Evolutionary conservation across 1,284 basidiomycete genomes (phyloP), one percentile per base, ranked within the genome.

Genomic region (Cutaneotrichosporon mucoides): DNA sequence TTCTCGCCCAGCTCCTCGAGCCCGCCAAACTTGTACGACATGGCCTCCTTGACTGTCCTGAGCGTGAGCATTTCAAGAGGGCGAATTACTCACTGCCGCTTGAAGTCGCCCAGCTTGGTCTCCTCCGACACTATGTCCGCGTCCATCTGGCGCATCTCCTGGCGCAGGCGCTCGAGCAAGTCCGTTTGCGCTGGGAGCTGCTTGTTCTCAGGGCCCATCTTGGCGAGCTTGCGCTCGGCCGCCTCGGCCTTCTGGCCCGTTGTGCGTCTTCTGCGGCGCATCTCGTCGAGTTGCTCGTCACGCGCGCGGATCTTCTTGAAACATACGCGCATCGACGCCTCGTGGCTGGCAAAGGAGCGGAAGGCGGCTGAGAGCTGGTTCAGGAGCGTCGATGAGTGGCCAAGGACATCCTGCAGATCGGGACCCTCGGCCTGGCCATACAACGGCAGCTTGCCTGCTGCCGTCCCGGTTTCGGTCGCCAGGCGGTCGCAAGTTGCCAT

Each of bases 171-270:
- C 69, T 88, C 87, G 59, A 97, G 80, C 4, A 83, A 76, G 34
- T 92, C 88, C 0, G 87, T 89, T 78, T 96, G 92, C 61, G 81
- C 73, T 15, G 81, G 79, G 40, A 93, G 79, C 68, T 90, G 88
- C 82, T 96, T 97, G 80, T 96, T 87, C 78, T 92, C 92, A 0
- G 89, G 84, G 55, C 84, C 85, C 92, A 96, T 96, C 80, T 89
- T 95, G 73, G 84, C 84, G 34, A 97, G 82, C 76, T 93, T 95
- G 81, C 84, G 88, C 72, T 96, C 92, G 0, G 91, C 91, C n/a
- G 84, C 76, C 61, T 96, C 93, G 0, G 92, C 90, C 63, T 89
- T 88, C 34, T 83, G 76, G 11, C 82, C 83, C 4, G 92, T 81
- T 6, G 81, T 80, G 64, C 86, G 86, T 57, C 92, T 82, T 15